Conservation (phyloP, 805 yeast species). For the Teunomyces gatunensis region DNA sequence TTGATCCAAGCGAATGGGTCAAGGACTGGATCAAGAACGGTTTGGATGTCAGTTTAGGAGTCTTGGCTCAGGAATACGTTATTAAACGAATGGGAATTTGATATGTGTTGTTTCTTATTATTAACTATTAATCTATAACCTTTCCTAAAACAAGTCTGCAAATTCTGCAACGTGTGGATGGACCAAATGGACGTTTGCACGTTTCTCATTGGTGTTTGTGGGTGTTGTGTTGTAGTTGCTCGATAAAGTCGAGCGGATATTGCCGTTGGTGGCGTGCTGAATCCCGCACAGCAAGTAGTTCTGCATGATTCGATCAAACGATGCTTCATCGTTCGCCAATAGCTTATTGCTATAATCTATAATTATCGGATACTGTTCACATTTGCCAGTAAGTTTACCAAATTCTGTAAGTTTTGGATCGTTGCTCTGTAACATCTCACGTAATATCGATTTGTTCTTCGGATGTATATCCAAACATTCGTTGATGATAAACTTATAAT, state of each 20-base stretch:
- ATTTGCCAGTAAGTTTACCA: conserved; percentile 9
- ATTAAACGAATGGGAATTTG: conserved; percentile 81
- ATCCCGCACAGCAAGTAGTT: conserved; percentile 34
- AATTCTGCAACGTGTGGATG: conserved; percentile 45
- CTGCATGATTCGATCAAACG: conserved; percentile 43
- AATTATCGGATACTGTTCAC: conserved; percentile 24
- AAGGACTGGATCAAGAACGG: conserved; percentile 53
- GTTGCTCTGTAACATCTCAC: conserved; percentile 20
- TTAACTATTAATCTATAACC: conserved; percentile 1
- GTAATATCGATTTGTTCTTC: conserved; percentile 26
- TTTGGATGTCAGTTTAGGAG: conserved; percentile 74
- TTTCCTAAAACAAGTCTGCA: conserved; percentile 38
- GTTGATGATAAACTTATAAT: conserved; percentile 25
- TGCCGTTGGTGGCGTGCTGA: conserved; percentile 17
- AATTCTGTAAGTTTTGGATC: conserved; percentile 18
- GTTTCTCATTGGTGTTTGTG: background rate
- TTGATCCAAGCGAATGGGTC: conserved; percentile 45
- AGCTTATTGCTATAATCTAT: conserved; percentile 63
- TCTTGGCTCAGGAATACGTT: conserved; percentile 86
- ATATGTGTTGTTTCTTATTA: background rate
- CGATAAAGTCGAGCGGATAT: conserved; percentile 5
- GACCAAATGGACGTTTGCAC: conserved; percentile 16
- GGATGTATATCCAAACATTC: conserved; percentile 35
- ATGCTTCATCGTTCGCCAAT: conserved; percentile 49
- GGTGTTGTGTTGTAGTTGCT: conserved; percentile 1